These are phyloP conservation scores for Basipetospora chlamydospora DNA, from an alignment of 2,329 filamentous ascomycete genomes.

Conservation along the genomic window DNA sequence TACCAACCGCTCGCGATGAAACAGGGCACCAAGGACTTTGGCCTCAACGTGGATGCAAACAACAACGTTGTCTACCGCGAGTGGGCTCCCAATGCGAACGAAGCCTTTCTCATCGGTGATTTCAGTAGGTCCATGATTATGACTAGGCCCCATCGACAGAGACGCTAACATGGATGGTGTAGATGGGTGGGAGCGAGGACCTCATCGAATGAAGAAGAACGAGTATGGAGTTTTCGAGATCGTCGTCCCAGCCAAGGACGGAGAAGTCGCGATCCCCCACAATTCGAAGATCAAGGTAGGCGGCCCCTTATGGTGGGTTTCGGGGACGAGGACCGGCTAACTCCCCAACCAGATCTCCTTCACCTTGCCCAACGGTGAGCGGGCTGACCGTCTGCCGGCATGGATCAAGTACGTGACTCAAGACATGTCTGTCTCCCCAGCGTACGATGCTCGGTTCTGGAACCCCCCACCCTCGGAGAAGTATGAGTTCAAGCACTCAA, in stretches of 20 bases:
- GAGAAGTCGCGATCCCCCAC: constrained; percentile 69
- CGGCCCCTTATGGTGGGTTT: neutral
- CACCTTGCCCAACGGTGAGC: constrained; percentile 61
- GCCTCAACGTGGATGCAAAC: constrained; percentile 66
- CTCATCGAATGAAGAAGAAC: constrained; percentile 79
- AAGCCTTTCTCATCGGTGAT: constrained; percentile 80
- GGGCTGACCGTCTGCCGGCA: constrained; percentile 76
- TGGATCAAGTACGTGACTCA: constrained; percentile 98
- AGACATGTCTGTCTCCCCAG: constrained; percentile 74
- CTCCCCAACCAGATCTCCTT: constrained; percentile 54
- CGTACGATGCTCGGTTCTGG: constrained; percentile 95
- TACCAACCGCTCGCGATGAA: neutral
- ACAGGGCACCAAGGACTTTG: constrained; percentile 74
- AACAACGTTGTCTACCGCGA: constrained; percentile 85
- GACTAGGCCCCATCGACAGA: too few relatives aligned
- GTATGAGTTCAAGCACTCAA: constrained; percentile 72
- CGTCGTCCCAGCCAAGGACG: constrained; percentile 55
- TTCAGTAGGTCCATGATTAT: constrained; percentile 52
- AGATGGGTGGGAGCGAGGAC: constrained; percentile 77
- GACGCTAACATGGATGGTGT: constrained; percentile 4
- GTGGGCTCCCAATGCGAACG: constrained; percentile 83
- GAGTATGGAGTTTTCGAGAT: constrained; percentile 80
- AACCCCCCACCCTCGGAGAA: constrained; percentile 65
- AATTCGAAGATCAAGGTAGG: constrained; percentile 89
- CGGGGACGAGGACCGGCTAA: neutral